Evolutionary conservation across 768 basidiomycete species (phyloP), one percentile per base, ranked within the genome.

Genomic region (Lepiota venenata): DNA sequence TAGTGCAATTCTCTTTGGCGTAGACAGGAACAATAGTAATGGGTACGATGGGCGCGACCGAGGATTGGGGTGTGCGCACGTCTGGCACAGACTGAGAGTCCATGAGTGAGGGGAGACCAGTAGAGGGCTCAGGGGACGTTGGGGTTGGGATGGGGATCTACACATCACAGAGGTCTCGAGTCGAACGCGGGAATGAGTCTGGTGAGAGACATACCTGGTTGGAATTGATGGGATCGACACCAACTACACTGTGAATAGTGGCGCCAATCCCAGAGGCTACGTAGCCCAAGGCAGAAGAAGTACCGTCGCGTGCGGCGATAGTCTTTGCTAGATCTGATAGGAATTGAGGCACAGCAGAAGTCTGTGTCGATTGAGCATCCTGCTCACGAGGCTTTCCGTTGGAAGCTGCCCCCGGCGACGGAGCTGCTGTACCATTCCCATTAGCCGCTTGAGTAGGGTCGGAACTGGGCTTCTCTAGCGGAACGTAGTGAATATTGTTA

Each of bases 401-500:
- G 37, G 46, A 50, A 8, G 47, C 55, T 4, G 55, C 55, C 20
- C 35, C 35, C 39, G 36, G 58, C 22, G 8, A 8, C 32, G 32
- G 6, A 32, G 32, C 10, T 32, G 53, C 55, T 56, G 63, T 51
- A 56, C 44, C 59, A 45, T 58, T 59, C 42, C 47, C 55, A 18
- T 56, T 57, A 15, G 11, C 29, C 10, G 32, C 32, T 38, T 56
- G 56, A 14, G 53, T 18, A 25, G 56, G 40, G 42, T 32, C 29
- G 47, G 35, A n/a, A 47, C 47, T 55, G 27, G 58, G 46, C 42
- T 61, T 54, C 49, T 75, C 75, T 27, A 71, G 67, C 9, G 87
- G 87, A 1, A 81, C 70, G 32, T 63, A 71, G 59, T 80, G 78
- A 49, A 88, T 70, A 65, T 91, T 89, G 68, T 93, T 93, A 16